A percentile compares a stretch with the other conserved stretches of the same genome.
Conservation (phyloP, 441 rosid genomes). For the Gossypium lobatum region DNA sequence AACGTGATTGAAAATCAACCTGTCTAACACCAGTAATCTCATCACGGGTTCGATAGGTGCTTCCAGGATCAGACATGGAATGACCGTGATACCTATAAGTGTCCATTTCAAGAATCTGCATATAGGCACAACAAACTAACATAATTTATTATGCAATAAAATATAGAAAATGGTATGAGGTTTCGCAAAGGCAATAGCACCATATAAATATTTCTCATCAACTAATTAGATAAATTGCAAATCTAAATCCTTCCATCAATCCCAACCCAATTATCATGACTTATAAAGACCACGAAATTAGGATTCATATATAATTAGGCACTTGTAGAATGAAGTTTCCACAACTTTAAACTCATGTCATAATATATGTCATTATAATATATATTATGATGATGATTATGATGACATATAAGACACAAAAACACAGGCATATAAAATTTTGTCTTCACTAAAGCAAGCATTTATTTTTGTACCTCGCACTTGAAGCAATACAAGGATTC, state of each 20-base stretch:
- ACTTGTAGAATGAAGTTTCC: not conserved
- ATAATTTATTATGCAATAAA: not conserved
- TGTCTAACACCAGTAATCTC: slow-evolving; percentile 89
- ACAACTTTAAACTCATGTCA: not conserved
- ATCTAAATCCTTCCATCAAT: not conserved
- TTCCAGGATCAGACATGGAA: slow-evolving; percentile 99
- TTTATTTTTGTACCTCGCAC: too few species aligned
- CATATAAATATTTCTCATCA: not conserved
- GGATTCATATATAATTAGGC: not conserved
- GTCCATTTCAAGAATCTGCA: slow-evolving; percentile 96
- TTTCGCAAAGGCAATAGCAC: not conserved
- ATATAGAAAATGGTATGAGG: not conserved
- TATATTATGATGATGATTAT: too few species aligned
- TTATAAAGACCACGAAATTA: not conserved
- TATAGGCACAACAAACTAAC: slow-evolving; percentile 15
- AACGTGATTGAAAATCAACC: slow-evolving; percentile 33
- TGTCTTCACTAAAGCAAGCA: too few species aligned
- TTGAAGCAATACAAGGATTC: too few species aligned
- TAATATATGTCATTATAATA: too few species aligned
- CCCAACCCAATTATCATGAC: not conserved
- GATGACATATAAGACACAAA: too few species aligned
- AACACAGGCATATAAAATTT: too few species aligned
- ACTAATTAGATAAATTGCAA: not conserved
- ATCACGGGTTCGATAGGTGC: slow-evolving; percentile 97
- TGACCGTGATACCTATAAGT: slow-evolving; percentile 97